Conservation (phyloP, 2,329 filamentous ascomycete genomes). For the Aspergillus sp. region DNA sequence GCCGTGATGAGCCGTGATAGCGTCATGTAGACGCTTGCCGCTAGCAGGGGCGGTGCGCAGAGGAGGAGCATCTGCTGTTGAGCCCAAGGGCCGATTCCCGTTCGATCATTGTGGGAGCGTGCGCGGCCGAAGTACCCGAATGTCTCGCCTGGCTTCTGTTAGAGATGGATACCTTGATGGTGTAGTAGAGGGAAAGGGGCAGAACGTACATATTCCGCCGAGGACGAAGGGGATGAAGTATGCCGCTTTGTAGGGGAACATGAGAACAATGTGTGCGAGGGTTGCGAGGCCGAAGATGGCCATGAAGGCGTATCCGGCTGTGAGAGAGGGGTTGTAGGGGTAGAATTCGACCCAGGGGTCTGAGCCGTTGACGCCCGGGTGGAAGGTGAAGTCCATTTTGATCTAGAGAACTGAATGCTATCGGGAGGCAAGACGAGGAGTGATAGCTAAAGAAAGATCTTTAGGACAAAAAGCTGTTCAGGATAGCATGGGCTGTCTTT, state of each 20-base stretch:
- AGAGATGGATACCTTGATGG: not conserved
- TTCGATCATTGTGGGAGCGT: constrained; percentile 31
- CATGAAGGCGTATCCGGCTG: constrained; percentile 38
- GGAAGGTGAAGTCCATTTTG: constrained; percentile 33
- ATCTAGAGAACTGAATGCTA: no score
- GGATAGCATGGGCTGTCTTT: not conserved
- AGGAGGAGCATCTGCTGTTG: constrained; percentile 42
- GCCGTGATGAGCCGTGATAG: constrained; percentile 41
- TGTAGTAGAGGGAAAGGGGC: not conserved
- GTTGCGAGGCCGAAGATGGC: constrained; percentile 35
- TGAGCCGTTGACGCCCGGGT: constrained; percentile 32
- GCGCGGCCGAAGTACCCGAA: constrained; percentile 40
- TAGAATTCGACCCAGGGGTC: constrained; percentile 36
- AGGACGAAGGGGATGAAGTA: constrained; percentile 40
- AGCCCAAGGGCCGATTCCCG: constrained; percentile 30
- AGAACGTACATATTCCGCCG: constrained; percentile 36
- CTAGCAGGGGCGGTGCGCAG: constrained; percentile 42
- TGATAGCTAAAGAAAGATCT: not conserved
- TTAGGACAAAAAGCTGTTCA: not conserved
- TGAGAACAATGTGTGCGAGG: constrained; percentile 29
- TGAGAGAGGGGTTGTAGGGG: constrained; percentile 34
- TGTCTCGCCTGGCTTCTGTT: constrained; percentile 25
- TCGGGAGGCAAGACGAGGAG: not conserved
- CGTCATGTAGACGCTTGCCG: constrained; percentile 39
- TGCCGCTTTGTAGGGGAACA: constrained; percentile 32